Conservation (phyloP, 768 basidiomycete genomes). For the Russula brevipes region DNA sequence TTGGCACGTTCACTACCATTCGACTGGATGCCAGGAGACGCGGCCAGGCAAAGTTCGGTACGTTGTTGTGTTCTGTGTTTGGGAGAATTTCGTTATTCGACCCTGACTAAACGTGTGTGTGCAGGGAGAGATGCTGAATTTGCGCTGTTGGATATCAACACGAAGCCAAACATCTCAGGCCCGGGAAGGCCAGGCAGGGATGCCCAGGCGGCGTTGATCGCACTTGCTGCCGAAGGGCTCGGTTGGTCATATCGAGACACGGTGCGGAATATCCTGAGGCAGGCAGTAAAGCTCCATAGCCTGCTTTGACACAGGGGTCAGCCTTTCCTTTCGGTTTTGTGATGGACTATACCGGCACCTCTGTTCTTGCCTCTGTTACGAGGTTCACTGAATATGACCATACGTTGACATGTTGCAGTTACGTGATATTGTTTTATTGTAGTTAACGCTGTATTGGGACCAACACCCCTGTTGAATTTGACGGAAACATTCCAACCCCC, state of each 20-base stretch:
- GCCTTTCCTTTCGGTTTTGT: too few relatives aligned
- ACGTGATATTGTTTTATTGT: too few relatives aligned
- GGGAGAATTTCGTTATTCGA: not conserved
- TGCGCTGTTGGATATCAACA: not conserved
- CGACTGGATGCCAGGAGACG: constrained; percentile 6
- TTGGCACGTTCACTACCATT: constrained; percentile 5
- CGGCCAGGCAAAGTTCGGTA: not conserved
- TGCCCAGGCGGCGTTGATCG: not conserved
- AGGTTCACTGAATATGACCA: too few relatives aligned
- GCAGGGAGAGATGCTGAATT: constrained; percentile 1
- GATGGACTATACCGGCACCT: too few relatives aligned
- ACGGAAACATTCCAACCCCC: too few relatives aligned
- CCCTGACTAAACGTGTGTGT: not conserved
- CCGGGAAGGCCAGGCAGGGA: constrained; percentile 4
- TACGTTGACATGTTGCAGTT: too few relatives aligned
- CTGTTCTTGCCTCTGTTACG: too few relatives aligned
- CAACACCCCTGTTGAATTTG: too few relatives aligned
- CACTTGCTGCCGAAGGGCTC: not conserved
- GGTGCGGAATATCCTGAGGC: constrained; percentile 3
- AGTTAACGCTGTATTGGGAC: too few relatives aligned
- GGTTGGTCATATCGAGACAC: constrained; percentile 5
- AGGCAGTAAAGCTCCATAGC: not conserved
- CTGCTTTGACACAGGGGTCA: not conserved
- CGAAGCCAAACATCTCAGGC: constrained; percentile 6
- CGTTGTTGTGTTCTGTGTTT: not conserved